Conservation (phyloP, 345 rosid genomes). For the Acer yangbiense region DNA sequence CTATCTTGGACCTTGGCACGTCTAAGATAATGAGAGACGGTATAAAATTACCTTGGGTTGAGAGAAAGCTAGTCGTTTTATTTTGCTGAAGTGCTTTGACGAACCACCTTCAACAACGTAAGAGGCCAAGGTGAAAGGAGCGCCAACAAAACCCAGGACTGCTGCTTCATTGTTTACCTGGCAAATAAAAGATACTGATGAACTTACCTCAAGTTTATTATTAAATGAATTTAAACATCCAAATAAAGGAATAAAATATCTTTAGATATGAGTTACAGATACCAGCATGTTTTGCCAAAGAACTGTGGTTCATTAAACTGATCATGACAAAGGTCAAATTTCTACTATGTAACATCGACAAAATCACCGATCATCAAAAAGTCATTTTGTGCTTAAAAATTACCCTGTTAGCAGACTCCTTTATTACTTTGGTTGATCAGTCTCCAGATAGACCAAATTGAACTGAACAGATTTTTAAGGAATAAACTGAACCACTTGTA, state of each 20-base stretch:
- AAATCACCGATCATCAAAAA: background rate
- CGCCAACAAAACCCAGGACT: slow-evolving; percentile 94
- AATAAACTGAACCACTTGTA: background rate
- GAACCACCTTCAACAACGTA: slow-evolving; percentile 97
- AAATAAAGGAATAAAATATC: no score
- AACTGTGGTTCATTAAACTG: no score
- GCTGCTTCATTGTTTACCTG: slow-evolving; percentile 85
- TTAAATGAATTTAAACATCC: background rate
- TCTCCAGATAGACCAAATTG: background rate
- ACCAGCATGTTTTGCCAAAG: no score
- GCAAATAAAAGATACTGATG: slow-evolving; percentile 9
- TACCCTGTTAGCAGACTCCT: background rate
- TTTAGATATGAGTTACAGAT: background rate
- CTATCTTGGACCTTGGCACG: background rate
- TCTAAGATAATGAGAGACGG: background rate
- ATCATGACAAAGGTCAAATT: no score
- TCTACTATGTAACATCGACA: background rate
- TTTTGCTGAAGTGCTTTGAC: slow-evolving; percentile 85
- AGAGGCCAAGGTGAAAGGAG: slow-evolving; percentile 97
- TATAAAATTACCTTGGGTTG: slow-evolving; percentile 69
- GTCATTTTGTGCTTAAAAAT: no score
- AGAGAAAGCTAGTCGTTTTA: slow-evolving; percentile 86
- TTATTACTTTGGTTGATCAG: background rate
- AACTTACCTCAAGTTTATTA: background rate
- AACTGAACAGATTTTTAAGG: background rate